A percentile compares a stretch with the other conserved stretches of the same genome.
Conservation (phyloP, 2,329 filamentous ascomycete genomes). For the Beauveria rudraprayagi region DNA sequence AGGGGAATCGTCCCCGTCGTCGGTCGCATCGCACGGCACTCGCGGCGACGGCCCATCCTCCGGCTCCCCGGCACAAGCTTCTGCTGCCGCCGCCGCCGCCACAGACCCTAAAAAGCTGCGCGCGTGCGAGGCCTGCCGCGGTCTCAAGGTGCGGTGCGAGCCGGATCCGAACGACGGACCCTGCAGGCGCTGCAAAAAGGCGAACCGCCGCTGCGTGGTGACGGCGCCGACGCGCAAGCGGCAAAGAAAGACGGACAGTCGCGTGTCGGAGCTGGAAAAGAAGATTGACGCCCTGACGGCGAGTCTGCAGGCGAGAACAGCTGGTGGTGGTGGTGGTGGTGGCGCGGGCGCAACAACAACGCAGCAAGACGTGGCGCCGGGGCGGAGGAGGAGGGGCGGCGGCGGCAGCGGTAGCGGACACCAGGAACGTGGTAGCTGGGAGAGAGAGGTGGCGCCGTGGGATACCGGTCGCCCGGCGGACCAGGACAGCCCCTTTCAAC, state of each 20-base stretch:
- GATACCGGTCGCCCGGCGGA: neutral
- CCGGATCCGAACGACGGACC: conserved; percentile 55
- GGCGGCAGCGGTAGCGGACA: neutral
- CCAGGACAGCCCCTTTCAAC: conserved; percentile 8
- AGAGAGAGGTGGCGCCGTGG: conserved; percentile 4
- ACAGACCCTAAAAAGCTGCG: conserved; percentile 51
- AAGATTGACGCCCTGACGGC: conserved; percentile 87
- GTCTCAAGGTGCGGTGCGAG: conserved; percentile 79
- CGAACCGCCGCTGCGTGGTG: conserved; percentile 67
- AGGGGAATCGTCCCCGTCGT: neutral
- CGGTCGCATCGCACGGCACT: neutral
- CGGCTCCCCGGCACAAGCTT: neutral
- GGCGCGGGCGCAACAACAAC: too few species aligned
- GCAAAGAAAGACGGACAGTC: conserved; percentile 85
- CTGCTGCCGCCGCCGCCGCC: too few species aligned
- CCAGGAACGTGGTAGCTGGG: conserved; percentile 1
- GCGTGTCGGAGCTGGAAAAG: conserved; percentile 83
- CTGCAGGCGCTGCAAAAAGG: conserved; percentile 72
- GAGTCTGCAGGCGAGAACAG: conserved; percentile 53
- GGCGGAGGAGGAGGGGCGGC: neutral
- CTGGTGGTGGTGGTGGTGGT: conserved; percentile 5
- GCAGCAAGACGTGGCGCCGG: neutral
- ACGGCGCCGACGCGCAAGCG: conserved; percentile 69
- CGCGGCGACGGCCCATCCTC: neutral
- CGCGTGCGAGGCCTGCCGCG: conserved; percentile 68